Evolutionary conservation across 495 filamentous ascomycete species (phyloP).

Genomic region (Aspergillus ostianus): DNA sequence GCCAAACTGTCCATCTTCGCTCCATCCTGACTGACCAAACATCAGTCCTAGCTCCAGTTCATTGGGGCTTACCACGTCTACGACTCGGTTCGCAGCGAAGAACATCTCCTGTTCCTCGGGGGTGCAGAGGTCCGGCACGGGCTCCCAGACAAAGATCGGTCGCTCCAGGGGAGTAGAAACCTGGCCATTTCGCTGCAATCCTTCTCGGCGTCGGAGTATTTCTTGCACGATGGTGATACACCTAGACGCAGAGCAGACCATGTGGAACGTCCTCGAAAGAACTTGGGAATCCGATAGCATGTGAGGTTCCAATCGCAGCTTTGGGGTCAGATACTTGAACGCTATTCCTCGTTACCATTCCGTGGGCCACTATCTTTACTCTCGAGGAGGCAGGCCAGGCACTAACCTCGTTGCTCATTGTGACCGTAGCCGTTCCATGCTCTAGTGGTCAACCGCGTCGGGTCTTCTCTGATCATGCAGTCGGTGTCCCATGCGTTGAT

Average conservation of each 20-base stretch:
- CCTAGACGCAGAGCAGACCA: conserved; percentile 80
- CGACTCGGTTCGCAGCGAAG: conserved; percentile 64
- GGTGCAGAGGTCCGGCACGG: conserved; percentile 82
- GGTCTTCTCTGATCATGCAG: conserved; percentile 63
- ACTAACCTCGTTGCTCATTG: conserved; percentile 54
- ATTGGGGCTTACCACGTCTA: conserved; percentile 89
- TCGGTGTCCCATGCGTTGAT: conserved; percentile 73
- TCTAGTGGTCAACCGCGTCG: conserved; percentile 72
- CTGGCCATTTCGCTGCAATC: conserved; percentile 29
- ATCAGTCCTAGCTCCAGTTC: conserved; percentile 79
- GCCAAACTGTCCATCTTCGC: conserved; percentile 42
- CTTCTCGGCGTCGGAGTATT: conserved; percentile 52
- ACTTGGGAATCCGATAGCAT: conserved; percentile 60
- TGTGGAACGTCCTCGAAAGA: conserved; percentile 73
- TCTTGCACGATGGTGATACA: conserved; percentile 68
- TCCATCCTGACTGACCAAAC: conserved; percentile 63
- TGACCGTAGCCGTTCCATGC: conserved; percentile 85
- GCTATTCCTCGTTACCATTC: conserved; percentile 48
- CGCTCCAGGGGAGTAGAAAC: conserved; percentile 28
- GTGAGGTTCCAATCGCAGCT: conserved; percentile 67
- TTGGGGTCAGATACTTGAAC: conserved; percentile 87
- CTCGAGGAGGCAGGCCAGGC: not conserved
- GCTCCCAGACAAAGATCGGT: conserved; percentile 91
- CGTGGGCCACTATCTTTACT: not conserved
- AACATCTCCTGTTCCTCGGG: conserved; percentile 72